Percentiles rank a stretch among this genome's conserved stretches.
Evolutionary conservation across 1,139 yeast species (phyloP).

Genomic region (Pichia sp.): DNA sequence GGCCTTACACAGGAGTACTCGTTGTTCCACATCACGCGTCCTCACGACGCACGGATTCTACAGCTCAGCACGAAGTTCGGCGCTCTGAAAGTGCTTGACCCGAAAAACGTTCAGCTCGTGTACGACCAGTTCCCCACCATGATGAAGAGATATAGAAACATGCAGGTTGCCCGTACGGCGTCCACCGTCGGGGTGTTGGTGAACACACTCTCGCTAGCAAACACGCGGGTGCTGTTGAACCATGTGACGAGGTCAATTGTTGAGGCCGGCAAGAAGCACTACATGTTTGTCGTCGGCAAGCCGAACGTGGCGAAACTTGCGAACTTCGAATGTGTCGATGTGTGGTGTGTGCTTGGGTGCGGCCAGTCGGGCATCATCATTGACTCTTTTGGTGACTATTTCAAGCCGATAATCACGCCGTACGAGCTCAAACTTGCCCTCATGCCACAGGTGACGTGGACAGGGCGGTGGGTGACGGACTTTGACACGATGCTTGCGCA

Average conservation of each 20-base stretch:
- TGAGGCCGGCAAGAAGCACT: constrained; percentile 83
- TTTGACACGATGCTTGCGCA: constrained; percentile 49
- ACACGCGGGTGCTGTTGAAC: constrained; percentile 61
- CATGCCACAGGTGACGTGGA: constrained; percentile 72
- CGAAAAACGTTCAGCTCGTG: constrained; percentile 32
- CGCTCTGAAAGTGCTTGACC: constrained; percentile 47
- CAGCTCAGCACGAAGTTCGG: constrained; percentile 68
- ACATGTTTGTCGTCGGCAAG: constrained; percentile 93
- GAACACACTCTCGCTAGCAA: constrained; percentile 76
- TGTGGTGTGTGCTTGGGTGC: constrained; percentile 94
- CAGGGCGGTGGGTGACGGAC: constrained; percentile 89
- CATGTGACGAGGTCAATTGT: constrained; percentile 55
- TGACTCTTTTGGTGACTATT: constrained; percentile 73
- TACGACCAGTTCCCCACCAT: constrained; percentile 71
- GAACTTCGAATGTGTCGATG: constrained; percentile 84
- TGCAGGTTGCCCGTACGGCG: constrained; percentile 86
- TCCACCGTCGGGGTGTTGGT: constrained; percentile 89
- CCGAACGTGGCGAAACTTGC: constrained; percentile 98
- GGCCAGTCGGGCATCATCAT: constrained; percentile 88
- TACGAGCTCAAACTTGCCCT: constrained; percentile 83
- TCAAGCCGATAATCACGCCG: constrained; percentile 92
- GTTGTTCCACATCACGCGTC: constrained; percentile 66
- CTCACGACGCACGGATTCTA: constrained; percentile 74
- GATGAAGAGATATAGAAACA: constrained; percentile 76
- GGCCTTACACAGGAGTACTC: constrained; percentile 38